Base-by-base conservation (phyloP, 108 stramenopile species). In the Seminavis robusta region DNA sequence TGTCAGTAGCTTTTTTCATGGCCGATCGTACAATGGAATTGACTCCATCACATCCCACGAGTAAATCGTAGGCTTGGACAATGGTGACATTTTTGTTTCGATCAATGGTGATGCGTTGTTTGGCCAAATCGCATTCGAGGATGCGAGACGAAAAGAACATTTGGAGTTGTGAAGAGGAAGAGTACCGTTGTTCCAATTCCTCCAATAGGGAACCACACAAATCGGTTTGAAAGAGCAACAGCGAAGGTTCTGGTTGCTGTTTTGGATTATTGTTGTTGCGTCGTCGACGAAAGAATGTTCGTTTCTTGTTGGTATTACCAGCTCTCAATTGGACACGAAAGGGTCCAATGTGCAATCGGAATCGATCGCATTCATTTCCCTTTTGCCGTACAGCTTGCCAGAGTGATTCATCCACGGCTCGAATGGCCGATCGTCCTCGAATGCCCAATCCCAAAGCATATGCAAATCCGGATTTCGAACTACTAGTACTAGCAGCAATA, bases 141-240 rank as follows among this genome's bases (percentile, higher is more conserved):
- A 57, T 34, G 33, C 27, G 38, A 5, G 47, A 21, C 24, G 31
- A 16, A 40, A 56, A 65, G 20, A 40, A 23, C 13, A 57, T 29
- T 29, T 65, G 7, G 23, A 63, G 36, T 51, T 58, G 34, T 9
- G 36, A 41, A 15, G 26, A 48, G 13, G 21, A 23, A 16, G 23
- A 24, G 43, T 51, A 48, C 0, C 74, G 62, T 36, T 27, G 29
- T 32, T 89, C 81, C 52, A 85, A 51, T 49, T 83, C 83, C 33
- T 83, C 79, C 47, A 74, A 39, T 32, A 89, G 37, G n/a, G 69
- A 69, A 17, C 41, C 53, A 52, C 87, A 89, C 25, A 89, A 59
- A 51, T 89, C 87, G 0, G 79, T 74, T 52, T 89, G 87, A 69
- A 78, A 89, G n/a, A 78, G 67, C 55, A 89, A 52, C 15, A 89